Evolutionary conservation across 306 rosid genomes (phyloP).

Genomic region (Echinosophora koreensis): DNA sequence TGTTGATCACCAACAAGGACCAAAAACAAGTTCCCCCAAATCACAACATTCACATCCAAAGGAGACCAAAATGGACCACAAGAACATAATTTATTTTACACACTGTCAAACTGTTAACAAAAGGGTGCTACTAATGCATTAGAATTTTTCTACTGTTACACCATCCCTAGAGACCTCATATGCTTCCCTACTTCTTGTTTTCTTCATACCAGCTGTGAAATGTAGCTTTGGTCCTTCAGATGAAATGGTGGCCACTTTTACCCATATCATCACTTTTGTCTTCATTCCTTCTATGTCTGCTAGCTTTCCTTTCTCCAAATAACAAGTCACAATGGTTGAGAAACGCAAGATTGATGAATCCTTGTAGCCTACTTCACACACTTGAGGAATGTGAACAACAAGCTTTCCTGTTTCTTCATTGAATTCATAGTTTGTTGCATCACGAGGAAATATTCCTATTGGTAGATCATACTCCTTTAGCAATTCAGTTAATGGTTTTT

Average conservation of each 20-base stretch:
- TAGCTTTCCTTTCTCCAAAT: slow-evolving; percentile 91
- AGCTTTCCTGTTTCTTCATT: slow-evolving; percentile 85
- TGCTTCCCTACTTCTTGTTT: slow-evolving; percentile 84
- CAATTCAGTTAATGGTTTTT: slow-evolving; percentile 82
- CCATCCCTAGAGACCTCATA: slow-evolving; percentile 92
- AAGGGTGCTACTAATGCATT: slow-evolving; percentile 28
- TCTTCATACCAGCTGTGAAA: slow-evolving; percentile 91
- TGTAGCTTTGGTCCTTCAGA: slow-evolving; percentile 82
- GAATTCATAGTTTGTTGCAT: slow-evolving; percentile 93
- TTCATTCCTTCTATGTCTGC: slow-evolving; percentile 87
- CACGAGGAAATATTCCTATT: slow-evolving; percentile 86
- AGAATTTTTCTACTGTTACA: slow-evolving; percentile 74
- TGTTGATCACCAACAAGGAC: not conserved
- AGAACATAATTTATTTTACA: slow-evolving; percentile 38
- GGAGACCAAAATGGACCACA: slow-evolving; percentile 29
- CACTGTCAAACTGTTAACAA: slow-evolving; percentile 3
- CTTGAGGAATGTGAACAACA: slow-evolving; percentile 69
- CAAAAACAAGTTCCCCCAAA: not conserved
- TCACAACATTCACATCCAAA: slow-evolving; percentile 37
- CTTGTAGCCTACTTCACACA: slow-evolving; percentile 86
- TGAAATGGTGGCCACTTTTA: slow-evolving; percentile 74
- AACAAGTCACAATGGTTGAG: slow-evolving; percentile 72
- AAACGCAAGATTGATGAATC: slow-evolving; percentile 91
- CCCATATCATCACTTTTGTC: slow-evolving; percentile 95
- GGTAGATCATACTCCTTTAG: slow-evolving; percentile 88